Evolutionary conservation across 2,329 filamentous ascomycete genomes (phyloP), one percentile per base, ranked within the genome.

Genomic region (Epichloe gansuensis): DNA sequence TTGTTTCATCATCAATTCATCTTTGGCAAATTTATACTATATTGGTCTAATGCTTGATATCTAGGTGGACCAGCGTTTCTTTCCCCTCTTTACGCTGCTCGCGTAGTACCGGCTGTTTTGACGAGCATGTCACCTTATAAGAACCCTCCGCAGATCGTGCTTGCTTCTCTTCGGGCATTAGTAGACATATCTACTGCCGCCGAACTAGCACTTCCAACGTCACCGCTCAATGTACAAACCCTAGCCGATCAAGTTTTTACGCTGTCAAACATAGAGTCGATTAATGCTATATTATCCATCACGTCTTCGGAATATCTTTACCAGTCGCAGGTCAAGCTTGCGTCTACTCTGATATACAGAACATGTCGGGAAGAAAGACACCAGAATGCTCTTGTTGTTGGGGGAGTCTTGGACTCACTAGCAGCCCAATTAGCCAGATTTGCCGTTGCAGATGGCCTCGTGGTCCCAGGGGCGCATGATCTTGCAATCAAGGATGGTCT

Each of bases 11-110:
- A 38, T 15, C 4, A 45, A 8, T 15, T 45, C 40, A 17, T 23
- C n/a, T 23, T 11, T 25, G 40, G 11, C 6, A 21, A 23, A 23
- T 7, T 7, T 12, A 48, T 34, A 31, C 34, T n/a, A 9, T 9
- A 2, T 35, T 44, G 25, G 1, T 44, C 49, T 56, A 51, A 55
- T 88, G 73, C 60, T 73, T 58, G 21, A 49, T 31, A 34, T 39
- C 7, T 63, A 94, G 89, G 86, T 58, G 90, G 91, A 5, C 80
- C 88, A 44, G 73, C 84, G 15, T 95, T 93, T 66, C 77, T 95
- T 42, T 70, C 76, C 6, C 86, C 89, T 15, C 73, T 97, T 31
- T 74, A 89, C 55, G 77, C 82, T 27, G 82, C 82, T 51, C 74
- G 76, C 53, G 75, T 82, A 9, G 71, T 94, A n/a, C 75, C 81